Conservation (phyloP, 148 eudicot species). For the Nyssa sinensis region DNA sequence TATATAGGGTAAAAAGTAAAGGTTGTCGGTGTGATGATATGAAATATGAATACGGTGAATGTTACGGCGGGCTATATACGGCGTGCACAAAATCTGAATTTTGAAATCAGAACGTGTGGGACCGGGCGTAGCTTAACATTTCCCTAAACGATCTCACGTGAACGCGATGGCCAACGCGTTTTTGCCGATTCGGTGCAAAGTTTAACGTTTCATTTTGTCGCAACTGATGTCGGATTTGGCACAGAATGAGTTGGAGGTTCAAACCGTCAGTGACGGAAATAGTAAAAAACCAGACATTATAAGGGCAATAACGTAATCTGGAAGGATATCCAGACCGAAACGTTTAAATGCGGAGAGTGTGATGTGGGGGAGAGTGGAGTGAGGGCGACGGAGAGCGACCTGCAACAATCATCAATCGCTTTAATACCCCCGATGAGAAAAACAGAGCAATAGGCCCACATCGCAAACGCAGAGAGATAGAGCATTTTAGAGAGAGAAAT, state of each 20-base stretch:
- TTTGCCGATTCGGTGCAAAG: background rate
- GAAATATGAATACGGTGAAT: no score
- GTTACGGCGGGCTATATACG: no score
- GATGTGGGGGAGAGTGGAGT: background rate
- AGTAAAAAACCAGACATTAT: background rate
- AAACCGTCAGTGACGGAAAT: background rate
- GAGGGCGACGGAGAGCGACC: background rate
- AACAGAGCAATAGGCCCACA: background rate
- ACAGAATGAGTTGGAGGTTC: slow-evolving; percentile 2
- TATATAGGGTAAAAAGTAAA: no score
- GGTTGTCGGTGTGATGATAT: no score
- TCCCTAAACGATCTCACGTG: no score
- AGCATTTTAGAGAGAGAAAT: background rate
- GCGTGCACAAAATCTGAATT: no score
- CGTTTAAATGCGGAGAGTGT: background rate
- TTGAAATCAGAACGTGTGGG: no score
- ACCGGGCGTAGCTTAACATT: no score
- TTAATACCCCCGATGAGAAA: background rate
- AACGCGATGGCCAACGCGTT: no score
- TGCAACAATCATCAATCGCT: background rate
- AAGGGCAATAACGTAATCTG: background rate
- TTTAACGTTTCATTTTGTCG: background rate
- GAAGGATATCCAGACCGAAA: background rate
- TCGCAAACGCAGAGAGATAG: background rate
- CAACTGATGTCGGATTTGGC: background rate